phyloP scores from a whole-genome alignment of 2,329 filamentous ascomycete species.

The Bipolaris cookei region DNA sequence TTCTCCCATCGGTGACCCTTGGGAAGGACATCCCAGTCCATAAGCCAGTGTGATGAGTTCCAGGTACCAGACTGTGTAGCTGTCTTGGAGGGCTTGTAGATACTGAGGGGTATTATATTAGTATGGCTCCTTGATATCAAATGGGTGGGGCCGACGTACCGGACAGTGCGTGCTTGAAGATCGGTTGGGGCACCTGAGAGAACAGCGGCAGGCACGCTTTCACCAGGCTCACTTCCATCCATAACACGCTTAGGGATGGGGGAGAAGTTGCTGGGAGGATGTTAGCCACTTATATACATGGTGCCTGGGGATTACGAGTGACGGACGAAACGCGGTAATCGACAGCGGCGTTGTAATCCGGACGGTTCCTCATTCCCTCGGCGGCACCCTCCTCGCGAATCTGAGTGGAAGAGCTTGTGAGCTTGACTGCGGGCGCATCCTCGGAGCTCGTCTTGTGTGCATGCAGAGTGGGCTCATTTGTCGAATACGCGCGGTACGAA shows the following conservation, averaged over 20 bases:
- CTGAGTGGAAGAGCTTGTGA: constrained; percentile 54
- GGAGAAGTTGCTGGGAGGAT: constrained; percentile 74
- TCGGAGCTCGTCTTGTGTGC: constrained; percentile 42
- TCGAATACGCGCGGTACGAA: constrained; percentile 42
- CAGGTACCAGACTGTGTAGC: constrained; percentile 94
- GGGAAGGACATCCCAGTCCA: constrained; percentile 95
- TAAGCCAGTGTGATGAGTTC: constrained; percentile 85
- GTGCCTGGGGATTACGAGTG: neutral
- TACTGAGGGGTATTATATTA: constrained; percentile 62
- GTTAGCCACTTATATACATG: constrained; percentile 29
- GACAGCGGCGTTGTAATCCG: constrained; percentile 78
- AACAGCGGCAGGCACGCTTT: constrained; percentile 78
- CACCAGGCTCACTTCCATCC: constrained; percentile 83
- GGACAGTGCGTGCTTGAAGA: constrained; percentile 89
- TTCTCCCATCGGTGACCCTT: constrained; percentile 99
- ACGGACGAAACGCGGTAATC: constrained; percentile 92
- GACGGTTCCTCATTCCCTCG: constrained; percentile 68
- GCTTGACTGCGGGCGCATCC: constrained; percentile 47
- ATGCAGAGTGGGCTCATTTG: constrained; percentile 28
- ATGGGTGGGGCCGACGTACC: constrained; percentile 62
- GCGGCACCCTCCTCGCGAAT: constrained; percentile 59
- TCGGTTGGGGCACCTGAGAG: constrained; percentile 93
- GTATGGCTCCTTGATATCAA: neutral
- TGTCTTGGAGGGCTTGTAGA: constrained; percentile 90
- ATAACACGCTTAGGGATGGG: constrained; percentile 88